Evolutionary conservation across 139 green algal species (phyloP).

Genomic region (Chlorella ohadii): DNA sequence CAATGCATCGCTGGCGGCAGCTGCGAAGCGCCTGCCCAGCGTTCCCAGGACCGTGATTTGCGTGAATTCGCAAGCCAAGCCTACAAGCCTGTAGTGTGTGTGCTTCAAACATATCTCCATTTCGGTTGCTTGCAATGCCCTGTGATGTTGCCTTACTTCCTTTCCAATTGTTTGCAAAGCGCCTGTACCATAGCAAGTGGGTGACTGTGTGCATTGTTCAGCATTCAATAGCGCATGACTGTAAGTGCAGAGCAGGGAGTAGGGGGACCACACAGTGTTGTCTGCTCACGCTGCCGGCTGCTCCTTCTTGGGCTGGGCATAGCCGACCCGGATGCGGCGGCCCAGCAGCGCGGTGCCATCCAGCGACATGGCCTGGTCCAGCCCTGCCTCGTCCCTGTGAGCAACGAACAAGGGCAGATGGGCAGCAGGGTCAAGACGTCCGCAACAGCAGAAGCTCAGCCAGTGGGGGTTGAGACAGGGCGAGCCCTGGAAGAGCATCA

Average conservation of each 20-base stretch:
- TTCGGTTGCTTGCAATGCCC: background rate
- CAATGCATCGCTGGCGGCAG: no score
- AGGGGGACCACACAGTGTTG: background rate
- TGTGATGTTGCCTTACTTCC: background rate
- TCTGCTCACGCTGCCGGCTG: background rate
- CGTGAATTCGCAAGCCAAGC: no score
- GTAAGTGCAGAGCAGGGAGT: no score
- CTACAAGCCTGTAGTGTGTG: no score
- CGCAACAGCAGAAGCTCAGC: no score
- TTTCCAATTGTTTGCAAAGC: background rate
- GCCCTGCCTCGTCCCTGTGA: conserved; percentile 23
- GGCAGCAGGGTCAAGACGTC: no score
- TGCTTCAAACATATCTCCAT: background rate
- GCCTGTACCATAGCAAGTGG: background rate
- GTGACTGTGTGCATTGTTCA: background rate
- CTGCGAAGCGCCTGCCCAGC: no score
- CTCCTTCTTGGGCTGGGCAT: conserved; percentile 73
- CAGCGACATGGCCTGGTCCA: conserved; percentile 67
- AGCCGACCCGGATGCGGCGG: conserved; percentile 74
- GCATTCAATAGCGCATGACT: no score
- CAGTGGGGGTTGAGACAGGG: no score
- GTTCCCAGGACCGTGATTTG: no score
- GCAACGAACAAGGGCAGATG: no score
- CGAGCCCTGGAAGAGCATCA: no score
- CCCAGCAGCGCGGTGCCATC: conserved; percentile 68